Evolutionary conservation across 2,329 filamentous ascomycete species (phyloP), one percentile per base, ranked within the genome.

Genomic region (Microdochium bolleyi): DNA sequence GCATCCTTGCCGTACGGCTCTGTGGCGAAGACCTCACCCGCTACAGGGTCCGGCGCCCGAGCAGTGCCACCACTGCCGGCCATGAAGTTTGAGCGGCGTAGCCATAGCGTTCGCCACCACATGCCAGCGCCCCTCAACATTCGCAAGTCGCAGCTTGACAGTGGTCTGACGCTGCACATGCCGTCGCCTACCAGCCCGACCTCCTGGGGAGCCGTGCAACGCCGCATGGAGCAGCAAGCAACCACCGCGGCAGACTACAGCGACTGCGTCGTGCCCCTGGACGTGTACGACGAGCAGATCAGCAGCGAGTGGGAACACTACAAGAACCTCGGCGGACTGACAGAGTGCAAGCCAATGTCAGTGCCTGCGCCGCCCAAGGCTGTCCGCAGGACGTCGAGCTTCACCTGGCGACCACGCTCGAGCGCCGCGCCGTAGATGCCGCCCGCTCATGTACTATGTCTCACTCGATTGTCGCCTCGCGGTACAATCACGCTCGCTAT

Each of bases 231-330:
- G 19, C 41, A 46, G 41, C 41, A 24, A 7, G 41, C 41, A 11
- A 46, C 41, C 41, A 59, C 56, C 5, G 52, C 59, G 34, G 58
- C 58, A 59, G 57, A 58, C 48, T 57, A 60, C 46, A 55, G 62
- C 25, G 60, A 58, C 48, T 51, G 56, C 1, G 52, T 57, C 22
- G 60, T 61, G 61, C 60, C 62, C 50, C 54, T 57, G 60, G 60
- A 7, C 37, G 14, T 7, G 14, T 4, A 41, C 51, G 38, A 54
- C 1, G 48, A 55, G 11, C 56, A 58, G 22, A 50, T 58, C 2
- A 54, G 58, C 2, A 54, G 56, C 14, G 58, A 58, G 53, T 63
- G 58, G 60, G 60, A 61, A 49, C 58, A 60, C 32, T 61, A 58
- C 38, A 56, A 44, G 2, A 57, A 59, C 46, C 58, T 62, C 2